Evolutionary conservation across 2,329 filamentous ascomycete species (phyloP).

Genomic region (Lasiodiplodia sp.): DNA sequence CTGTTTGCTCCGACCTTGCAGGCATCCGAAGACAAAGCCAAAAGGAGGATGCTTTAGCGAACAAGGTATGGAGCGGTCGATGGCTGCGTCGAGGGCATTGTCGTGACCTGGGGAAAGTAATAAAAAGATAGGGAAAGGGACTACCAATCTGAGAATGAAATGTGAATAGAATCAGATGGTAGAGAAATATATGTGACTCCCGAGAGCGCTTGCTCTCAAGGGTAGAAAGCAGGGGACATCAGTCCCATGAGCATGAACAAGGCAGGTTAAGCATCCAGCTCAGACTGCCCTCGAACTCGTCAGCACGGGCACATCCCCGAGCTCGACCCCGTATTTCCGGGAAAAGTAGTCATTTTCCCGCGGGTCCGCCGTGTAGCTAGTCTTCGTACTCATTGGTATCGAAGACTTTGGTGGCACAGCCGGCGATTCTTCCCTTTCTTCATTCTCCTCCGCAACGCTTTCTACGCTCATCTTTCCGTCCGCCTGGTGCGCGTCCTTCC

Average conservation of each 20-base stretch:
- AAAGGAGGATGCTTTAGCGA: too few relatives aligned
- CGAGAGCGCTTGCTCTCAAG: too few relatives aligned
- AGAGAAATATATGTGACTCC: not conserved
- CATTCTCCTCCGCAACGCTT: not conserved
- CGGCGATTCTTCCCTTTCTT: not conserved
- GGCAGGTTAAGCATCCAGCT: not conserved
- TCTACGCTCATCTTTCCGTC: not conserved
- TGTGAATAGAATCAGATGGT: not conserved
- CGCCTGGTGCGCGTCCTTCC: not conserved
- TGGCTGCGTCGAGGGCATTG: too few relatives aligned
- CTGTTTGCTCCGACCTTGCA: not conserved
- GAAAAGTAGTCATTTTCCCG: not conserved
- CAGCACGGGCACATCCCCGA: slow-evolving; percentile 44
- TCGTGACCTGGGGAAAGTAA: too few relatives aligned
- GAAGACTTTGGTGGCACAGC: slow-evolving; percentile 1
- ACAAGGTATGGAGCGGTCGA: too few relatives aligned
- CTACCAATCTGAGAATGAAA: not conserved
- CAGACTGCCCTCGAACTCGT: slow-evolving; percentile 32
- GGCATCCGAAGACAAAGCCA: too few relatives aligned
- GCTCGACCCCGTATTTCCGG: slow-evolving; percentile 37
- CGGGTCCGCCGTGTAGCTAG: not conserved
- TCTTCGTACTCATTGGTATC: not conserved
- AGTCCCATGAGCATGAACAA: not conserved
- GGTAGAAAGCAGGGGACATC: not conserved
- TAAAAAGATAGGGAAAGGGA: not conserved